Evolutionary conservation across 306 rosid species (phyloP).

Genomic region (Alnus glutinosa): DNA sequence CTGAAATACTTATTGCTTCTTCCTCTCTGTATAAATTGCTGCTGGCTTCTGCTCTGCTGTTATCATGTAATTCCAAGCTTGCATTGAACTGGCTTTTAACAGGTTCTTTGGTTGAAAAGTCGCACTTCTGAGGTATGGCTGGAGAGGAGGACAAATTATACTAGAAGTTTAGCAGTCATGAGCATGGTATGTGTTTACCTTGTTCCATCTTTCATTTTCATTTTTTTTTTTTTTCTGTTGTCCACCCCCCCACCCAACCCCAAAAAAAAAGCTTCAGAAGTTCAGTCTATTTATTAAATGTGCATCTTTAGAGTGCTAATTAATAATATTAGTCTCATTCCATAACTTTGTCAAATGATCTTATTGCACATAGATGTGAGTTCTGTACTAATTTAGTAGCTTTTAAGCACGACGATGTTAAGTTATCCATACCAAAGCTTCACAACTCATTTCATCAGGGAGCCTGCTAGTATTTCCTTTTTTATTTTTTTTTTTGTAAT

Average conservation of each 20-base stretch:
- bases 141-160: constrained; percentile 96
- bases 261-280: neutral
- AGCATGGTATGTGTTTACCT: constrained; percentile 67
- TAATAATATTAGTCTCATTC: neutral
- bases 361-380: neutral
- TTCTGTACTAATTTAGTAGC: neutral
- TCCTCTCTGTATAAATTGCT: neutral
- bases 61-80: constrained; percentile 32
- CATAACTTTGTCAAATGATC: neutral
- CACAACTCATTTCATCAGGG: neutral
- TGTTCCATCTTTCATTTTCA: neutral
- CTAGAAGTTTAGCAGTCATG: constrained; percentile 99
- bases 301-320: neutral
- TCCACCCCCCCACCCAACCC: neutral
- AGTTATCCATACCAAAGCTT: neutral
- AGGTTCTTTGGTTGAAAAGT: constrained; percentile 99
- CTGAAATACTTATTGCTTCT: constrained; percentile 3
- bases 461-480: neutral
- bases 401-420: neutral
- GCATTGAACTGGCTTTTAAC: constrained; percentile 25
- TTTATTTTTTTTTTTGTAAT: neutral
- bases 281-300: neutral
- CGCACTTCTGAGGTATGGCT: constrained; percentile 97
- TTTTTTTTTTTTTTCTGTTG: neutral
- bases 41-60: neutral